phyloP scores from a whole-genome alignment of 2,329 filamentous ascomycete species.

The Macroventuria anomochaeta region DNA sequence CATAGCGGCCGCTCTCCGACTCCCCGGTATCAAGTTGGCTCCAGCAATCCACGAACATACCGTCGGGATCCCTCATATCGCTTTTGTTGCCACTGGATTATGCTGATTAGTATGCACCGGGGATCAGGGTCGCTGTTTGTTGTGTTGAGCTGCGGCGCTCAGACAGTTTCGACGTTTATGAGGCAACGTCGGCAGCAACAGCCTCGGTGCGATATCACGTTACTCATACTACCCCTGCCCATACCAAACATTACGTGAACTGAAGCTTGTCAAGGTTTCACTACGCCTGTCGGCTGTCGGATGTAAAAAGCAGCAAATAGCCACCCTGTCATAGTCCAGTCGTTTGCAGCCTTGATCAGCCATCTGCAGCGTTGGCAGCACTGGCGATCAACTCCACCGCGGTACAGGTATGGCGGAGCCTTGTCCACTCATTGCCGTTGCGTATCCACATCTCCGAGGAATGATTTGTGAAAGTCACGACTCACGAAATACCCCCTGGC shows the following conservation, averaged over 20 bases:
- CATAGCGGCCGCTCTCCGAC: conserved; percentile 5
- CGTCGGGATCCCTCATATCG: conserved; percentile 14
- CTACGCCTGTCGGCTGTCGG: conserved; percentile 13
- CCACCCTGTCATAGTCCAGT: conserved; percentile 15
- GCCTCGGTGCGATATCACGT: conserved; percentile 16
- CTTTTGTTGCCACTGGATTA: conserved; percentile 12
- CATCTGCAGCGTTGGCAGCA: conserved; percentile 18
- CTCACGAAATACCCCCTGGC: conserved; percentile 10
- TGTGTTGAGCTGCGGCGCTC: conserved; percentile 8
- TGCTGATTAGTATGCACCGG: conserved; percentile 12
- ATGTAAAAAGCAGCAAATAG: conserved; percentile 2
- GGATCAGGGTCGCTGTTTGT: conserved; percentile 9
- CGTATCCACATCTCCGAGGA: conserved; percentile 13
- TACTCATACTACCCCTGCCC: conserved; percentile 9
- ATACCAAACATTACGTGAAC: conserved; percentile 10
- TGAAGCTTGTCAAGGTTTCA: conserved; percentile 19
- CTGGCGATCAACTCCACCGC: conserved; percentile 15
- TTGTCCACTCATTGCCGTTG: conserved; percentile 14
- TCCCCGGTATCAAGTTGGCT: conserved; percentile 11
- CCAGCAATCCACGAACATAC: conserved; percentile 4
- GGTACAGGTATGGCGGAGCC: conserved; percentile 12
- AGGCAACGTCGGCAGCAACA: conserved; percentile 14
- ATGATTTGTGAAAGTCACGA: conserved; percentile 15
- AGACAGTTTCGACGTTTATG: conserved; percentile 14
- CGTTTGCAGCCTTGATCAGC: conserved; percentile 15